phyloP scores from a whole-genome alignment of 441 rosid species.

The Pelargonium citronellum region DNA sequence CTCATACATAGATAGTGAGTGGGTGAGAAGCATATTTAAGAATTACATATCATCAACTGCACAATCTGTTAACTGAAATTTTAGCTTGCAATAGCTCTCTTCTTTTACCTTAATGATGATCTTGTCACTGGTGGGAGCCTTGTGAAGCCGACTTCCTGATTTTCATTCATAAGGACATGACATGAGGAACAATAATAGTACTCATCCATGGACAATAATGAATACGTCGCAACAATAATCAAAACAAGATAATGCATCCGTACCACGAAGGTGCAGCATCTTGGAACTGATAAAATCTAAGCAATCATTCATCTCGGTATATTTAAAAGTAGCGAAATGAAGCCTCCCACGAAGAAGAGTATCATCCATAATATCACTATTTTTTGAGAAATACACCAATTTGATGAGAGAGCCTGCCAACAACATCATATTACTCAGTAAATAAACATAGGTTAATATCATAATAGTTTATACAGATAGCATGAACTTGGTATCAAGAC shows the following conservation, averaged over 20 bases:
- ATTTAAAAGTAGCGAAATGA: constrained; percentile 72
- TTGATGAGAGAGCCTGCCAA: constrained; percentile 3
- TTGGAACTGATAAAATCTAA: constrained; percentile 60
- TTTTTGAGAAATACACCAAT: constrained; percentile 3
- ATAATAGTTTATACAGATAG: no score
- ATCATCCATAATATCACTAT: no score
- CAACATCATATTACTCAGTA: background rate
- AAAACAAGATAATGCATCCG: constrained; percentile 5
- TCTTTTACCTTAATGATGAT: constrained; percentile 54
- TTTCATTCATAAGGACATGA: constrained; percentile 27
- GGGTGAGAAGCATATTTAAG: background rate
- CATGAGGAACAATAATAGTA: constrained; percentile 5
- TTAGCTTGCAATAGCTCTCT: constrained; percentile 17
- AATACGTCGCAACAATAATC: no score
- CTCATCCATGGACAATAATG: no score
- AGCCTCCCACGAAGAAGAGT: constrained; percentile 66
- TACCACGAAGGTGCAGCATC: constrained; percentile 53
- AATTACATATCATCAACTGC: background rate
- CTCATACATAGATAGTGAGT: constrained; percentile 30
- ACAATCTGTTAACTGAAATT: constrained; percentile 12
- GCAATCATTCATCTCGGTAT: constrained; percentile 71
- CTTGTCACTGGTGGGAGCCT: constrained; percentile 31
- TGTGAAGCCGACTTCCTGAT: constrained; percentile 50
- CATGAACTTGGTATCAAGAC: no score
- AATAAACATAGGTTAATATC: no score